Percentiles rank a stretch among this genome's conserved stretches.
phyloP scores from a whole-genome alignment of 768 basidiomycete genomes.

The Boletus subparvulus region DNA sequence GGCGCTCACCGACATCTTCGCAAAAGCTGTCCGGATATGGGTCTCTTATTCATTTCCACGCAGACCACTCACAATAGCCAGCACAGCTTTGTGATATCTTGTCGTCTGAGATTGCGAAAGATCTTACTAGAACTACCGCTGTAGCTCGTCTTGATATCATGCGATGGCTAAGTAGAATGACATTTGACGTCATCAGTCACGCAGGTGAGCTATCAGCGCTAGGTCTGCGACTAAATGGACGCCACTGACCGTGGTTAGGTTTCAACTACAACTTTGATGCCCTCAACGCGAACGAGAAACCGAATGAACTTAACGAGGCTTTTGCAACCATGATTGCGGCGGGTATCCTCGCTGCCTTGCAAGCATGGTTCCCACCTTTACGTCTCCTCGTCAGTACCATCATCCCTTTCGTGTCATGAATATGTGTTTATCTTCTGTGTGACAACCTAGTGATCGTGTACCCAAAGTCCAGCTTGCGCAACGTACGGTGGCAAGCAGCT shows the following conservation, averaged over 20 bases:
- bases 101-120: conserved; percentile 32
- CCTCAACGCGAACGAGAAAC: conserved; percentile 24
- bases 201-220: conserved; percentile 27
- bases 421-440: not conserved
- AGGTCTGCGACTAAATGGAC: not conserved
- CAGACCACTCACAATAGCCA: not conserved
- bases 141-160: not conserved
- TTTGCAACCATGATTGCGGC: conserved; percentile 28
- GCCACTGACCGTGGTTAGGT: conserved; percentile 12
- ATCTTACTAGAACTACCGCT: conserved; percentile 17
- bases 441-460: conserved; percentile 23
- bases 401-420: not conserved
- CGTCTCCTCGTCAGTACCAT: conserved; percentile 38
- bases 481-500: conserved; percentile 45
- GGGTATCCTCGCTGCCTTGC: conserved; percentile 31
- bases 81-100: conserved; percentile 46
- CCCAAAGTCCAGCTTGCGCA: conserved; percentile 30
- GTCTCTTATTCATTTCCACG: not conserved
- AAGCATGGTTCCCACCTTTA: conserved; percentile 37
- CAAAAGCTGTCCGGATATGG: conserved; percentile 52
- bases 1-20: conserved; percentile 57
- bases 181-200: conserved; percentile 42
- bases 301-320: conserved; percentile 34
- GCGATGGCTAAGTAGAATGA: conserved; percentile 21
- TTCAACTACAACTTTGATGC: conserved; percentile 39